Evolutionary conservation across 305 asterid species (phyloP), one percentile per base, ranked within the genome.

Genomic region (Striga hermonthica): DNA sequence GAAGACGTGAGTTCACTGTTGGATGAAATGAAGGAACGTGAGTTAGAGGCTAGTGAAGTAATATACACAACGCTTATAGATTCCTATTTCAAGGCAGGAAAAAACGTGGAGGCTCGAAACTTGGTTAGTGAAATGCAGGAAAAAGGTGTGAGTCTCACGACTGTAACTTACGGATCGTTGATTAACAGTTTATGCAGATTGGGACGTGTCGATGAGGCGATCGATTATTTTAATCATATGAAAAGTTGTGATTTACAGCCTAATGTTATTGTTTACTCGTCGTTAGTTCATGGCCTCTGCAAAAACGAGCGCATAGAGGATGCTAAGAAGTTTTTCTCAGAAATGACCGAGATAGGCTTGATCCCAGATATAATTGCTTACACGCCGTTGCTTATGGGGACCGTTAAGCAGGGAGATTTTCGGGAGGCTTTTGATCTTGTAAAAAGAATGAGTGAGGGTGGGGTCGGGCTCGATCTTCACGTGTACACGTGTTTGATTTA

Each of bases 21-120:
- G 80, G 75, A 80, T 67, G 84, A 85, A 80, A 91, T 91, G 95
- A 84, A 76, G 87, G 84, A 66, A 53, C 65, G 31, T 39, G 81
- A 88, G 49, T 45, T 82, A 53, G 83, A 81, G 81, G 71, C 74
- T 57, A 84, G 74, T 79, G 73, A 67, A 76, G 93, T 87, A 69
- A 82, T 84, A 78, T 91, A 84, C 79, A 80, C 95, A 31, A 79
- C 83, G 40, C 82, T 89, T 38, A 73, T 87, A 65, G 91, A 87
- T 73, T 83, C 91, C 40, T 88, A 85, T 76, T 87, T 89, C 58
- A 91, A 82, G 78, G 82, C 84, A 13, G 96, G 95, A 44, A 89
- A 84, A 74, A 74, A 70, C 13, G 11, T 7, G n/a, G 97, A 87
- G 78, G 97, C 98, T 41, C 78, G 75, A 9, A 68, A 76, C 56